A percentile compares a stretch with the other conserved stretches of the same genome.
phyloP scores from a whole-genome alignment of 257 asterid species.

The Echites panduratus region DNA sequence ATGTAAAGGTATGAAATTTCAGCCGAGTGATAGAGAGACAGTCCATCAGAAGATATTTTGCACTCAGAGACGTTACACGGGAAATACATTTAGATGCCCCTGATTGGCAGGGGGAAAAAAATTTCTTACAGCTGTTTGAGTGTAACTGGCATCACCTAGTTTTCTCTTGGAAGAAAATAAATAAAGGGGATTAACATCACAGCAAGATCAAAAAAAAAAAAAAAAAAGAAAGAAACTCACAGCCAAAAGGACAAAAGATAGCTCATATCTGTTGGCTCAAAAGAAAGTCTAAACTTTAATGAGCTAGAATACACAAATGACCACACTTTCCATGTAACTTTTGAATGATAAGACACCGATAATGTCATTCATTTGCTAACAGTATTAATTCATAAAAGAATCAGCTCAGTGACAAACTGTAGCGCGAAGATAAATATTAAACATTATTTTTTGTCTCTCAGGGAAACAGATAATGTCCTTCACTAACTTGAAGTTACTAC shows the following conservation, averaged over 20 bases:
- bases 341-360: neutral
- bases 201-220: too few species aligned
- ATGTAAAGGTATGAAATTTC: neutral
- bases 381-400: too few species aligned
- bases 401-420: too few species aligned
- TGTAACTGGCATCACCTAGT: neutral
- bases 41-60: neutral
- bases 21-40: neutral
- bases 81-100: neutral
- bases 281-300: neutral
- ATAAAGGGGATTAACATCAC: neutral
- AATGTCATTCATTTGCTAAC: neutral
- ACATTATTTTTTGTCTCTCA: too few species aligned
- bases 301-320: neutral
- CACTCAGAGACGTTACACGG: too few species aligned
- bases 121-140: neutral
- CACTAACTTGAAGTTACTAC: too few species aligned
- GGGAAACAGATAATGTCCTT: too few species aligned
- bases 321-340: neutral
- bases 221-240: neutral
- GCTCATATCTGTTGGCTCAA: too few species aligned
- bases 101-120: too few species aligned
- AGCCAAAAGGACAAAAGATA: too few species aligned
- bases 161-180: neutral
- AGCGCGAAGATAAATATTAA: too few species aligned